Evolutionary conservation across 1,284 basidiomycete genomes (phyloP).

Genomic region (Apiotrichum gamsii): DNA sequence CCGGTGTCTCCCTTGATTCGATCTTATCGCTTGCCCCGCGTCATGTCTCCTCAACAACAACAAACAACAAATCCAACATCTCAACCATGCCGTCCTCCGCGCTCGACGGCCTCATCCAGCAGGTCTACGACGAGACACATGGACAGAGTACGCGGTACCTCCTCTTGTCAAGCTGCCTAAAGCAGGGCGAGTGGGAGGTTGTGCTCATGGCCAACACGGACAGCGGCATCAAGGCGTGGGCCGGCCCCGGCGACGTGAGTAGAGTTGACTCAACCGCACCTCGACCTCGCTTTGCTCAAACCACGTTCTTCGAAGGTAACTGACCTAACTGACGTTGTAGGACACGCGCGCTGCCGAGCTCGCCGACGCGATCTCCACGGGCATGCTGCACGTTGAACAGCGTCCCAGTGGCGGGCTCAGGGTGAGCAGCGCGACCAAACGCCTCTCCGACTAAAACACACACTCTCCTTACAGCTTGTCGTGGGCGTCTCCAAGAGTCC

Average conservation of each 20-base stretch:
- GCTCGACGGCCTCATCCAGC: constrained; percentile 14
- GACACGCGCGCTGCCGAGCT: constrained; percentile 6
- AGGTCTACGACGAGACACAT: constrained; percentile 7
- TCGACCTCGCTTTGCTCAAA: background rate
- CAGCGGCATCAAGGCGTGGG: constrained; percentile 2
- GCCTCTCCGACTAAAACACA: background rate
- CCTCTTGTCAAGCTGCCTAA: constrained; percentile 1
- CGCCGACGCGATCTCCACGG: constrained; percentile 4
- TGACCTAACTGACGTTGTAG: background rate
- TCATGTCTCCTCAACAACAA: background rate
- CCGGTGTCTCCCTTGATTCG: no score
- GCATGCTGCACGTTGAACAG: constrained; percentile 12
- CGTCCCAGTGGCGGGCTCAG: constrained; percentile 4
- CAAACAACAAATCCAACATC: background rate
- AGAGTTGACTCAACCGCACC: background rate
- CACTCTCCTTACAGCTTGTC: constrained; percentile 1
- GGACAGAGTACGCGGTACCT: constrained; percentile 8
- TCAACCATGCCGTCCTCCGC: background rate
- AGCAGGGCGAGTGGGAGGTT: constrained; percentile 7
- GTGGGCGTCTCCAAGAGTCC: constrained; percentile 1
- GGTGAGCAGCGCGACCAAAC: constrained; percentile 7
- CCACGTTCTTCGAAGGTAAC: background rate
- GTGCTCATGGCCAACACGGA: constrained; percentile 6
- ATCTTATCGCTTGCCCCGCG: no score
- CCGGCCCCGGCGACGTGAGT: constrained; percentile 7